Base-by-base conservation (phyloP, 78 protist species). In the Isochrysis galbana region DNA sequence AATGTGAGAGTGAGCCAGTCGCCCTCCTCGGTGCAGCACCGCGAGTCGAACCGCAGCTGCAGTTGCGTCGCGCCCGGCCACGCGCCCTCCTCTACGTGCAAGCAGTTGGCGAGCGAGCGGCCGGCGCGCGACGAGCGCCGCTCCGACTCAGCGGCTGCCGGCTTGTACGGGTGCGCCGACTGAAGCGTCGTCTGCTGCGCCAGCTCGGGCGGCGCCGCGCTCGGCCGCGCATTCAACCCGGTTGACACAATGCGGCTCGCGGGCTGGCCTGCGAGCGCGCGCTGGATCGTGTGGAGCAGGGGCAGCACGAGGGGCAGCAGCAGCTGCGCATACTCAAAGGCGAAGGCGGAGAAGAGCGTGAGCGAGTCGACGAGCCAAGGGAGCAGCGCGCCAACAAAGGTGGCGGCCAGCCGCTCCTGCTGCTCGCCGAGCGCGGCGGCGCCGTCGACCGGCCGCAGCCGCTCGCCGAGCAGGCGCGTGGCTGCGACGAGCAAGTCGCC, bases 311-410 rank as follows among this genome's bases (percentile, higher is more conserved):
- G n/a, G 34, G 84, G 84, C 19, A 77, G 84, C 84, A 77, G 84
- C 84, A 23, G 44, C 47, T 39, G 26, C 47, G 84, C 44, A 46
- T 17, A 39, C 47, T 77, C 84, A 29, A 77, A 39, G 84, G 46
- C 47, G 84, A 39, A 77, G 84, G 46, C 46, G 47, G 32, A 17
- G 84, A 77, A 77, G 84, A 77, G 84, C 32, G 84, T 1, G 46
- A 77, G 84, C 47, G 84, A 77, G 84, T 77, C 84, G 48, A 19
- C 47, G 84, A 77, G 84, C 84, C 84, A 77, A 4, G 84, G 84
- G 48, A 77, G 21, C 46, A 77, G 44, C 46, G 46, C 47, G 46
- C 84, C 44, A 26, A 77, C 84, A 29, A 77, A 77, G 84, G 84
- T 77, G 5, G 17, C 2, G 32, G 47, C 23, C 32, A 77, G 84